Percentiles rank a stretch among this genome's conserved stretches.
phyloP scores from a whole-genome alignment of 805 yeast species.

The Cyberlindnera nakhonratchasimensis region DNA sequence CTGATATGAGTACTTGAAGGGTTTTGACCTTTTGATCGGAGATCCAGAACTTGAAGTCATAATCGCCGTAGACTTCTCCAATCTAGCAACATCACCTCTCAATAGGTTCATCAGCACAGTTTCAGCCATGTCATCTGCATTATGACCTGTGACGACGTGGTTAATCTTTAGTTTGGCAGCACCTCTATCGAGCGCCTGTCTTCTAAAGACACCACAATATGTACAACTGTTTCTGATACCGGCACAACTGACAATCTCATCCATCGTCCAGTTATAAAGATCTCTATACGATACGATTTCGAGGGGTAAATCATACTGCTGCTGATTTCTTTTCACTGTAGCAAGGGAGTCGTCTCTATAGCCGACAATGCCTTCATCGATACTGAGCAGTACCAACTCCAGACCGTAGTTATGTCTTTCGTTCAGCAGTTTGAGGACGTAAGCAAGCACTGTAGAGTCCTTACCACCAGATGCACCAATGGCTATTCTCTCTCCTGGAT shows the following conservation, averaged over 20 bases:
- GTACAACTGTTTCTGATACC: slow-evolving; percentile 95
- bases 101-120: slow-evolving; percentile 92
- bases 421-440: slow-evolving; percentile 79
- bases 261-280: slow-evolving; percentile 97
- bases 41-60: slow-evolving; percentile 81
- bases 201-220: slow-evolving; percentile 93
- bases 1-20: slow-evolving; percentile 92
- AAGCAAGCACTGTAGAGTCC: slow-evolving; percentile 93
- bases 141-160: slow-evolving; percentile 97
- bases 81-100: slow-evolving; percentile 93
- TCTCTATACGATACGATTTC: slow-evolving; percentile 84
- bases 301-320: slow-evolving; percentile 76
- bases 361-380: slow-evolving; percentile 97
- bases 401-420: slow-evolving; percentile 87
- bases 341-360: slow-evolving; percentile 96
- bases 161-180: slow-evolving; percentile 79
- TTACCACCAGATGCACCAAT: slow-evolving; percentile 99
- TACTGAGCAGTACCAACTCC: slow-evolving; percentile 75
- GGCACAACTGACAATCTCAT: slow-evolving; percentile 90
- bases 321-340: slow-evolving; percentile 89
- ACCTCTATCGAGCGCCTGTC: slow-evolving; percentile 96
- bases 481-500: slow-evolving; percentile 83
- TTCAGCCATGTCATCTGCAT: slow-evolving; percentile 99
- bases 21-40: slow-evolving; percentile 91
- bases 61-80: slow-evolving; percentile 84